Evolutionary conservation across 306 rosid species (phyloP), one percentile per base, ranked within the genome.

Genomic region (Cyclanthera cordifolia): DNA sequence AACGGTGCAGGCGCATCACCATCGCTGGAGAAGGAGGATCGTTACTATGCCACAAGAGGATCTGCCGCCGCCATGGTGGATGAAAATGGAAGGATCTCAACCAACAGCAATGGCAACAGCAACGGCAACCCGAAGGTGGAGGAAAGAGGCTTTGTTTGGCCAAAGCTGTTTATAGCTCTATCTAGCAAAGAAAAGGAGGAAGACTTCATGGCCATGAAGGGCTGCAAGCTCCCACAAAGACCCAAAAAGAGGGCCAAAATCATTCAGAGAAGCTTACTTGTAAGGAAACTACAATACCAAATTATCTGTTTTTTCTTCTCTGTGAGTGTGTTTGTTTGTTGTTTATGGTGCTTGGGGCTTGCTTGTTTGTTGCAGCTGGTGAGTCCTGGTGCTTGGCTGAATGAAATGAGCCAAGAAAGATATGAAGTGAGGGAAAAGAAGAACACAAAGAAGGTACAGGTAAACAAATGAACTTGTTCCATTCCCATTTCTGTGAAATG

Each of bases 301-400:
- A 54, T 34, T 63, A 4, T 39, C 46, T 47, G 12, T 5, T 20
- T 72, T 3, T 24, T 50, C 15, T 27, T 2, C 21, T 8, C 8
- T 16, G 1, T 48, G 2, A 17, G 48, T 70, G 37, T 51, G 48
- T 48, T 73, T 75, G 27, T 77, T 32, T 25, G 6, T 11, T 20
- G 27, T 23, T 34, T 32, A 21, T 57, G 21, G 43, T 34, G 41
- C 7, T 34, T 34, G 41, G 41, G 4, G 41, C 6, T 2, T 6
- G 5, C 37, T 46, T 5, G 64, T 71, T 50, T 6, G 64, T 73
- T 58, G 77, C 76, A 88, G 95, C 74, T 80, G 91, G 91, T 88
- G 81, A 88, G 95, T 19, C 95, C 95, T 16, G 95, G 95, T 5
- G 95, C 91, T 12, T 88, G 95, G 95, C 83, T 88, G 80, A 86